A percentile compares a stretch with the other conserved stretches of the same genome.
Conservation (phyloP, 2,329 filamentous ascomycete species). For the Trichoderma koningii region DNA sequence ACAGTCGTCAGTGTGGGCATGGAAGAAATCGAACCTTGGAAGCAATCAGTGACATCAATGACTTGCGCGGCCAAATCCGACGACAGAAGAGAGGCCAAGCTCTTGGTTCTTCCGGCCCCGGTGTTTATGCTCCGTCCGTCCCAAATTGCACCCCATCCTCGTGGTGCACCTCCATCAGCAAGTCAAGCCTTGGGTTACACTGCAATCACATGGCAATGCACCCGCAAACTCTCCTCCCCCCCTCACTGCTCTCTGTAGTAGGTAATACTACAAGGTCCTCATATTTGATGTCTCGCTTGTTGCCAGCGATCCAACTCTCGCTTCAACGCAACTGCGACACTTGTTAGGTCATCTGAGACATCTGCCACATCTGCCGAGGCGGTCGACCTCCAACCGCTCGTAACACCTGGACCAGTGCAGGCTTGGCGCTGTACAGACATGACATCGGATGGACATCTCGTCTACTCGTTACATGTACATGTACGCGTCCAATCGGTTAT, state of each 20-base stretch:
- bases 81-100: background rate
- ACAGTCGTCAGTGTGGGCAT: too few relatives aligned
- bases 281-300: background rate
- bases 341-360: constrained; percentile 7
- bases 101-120: too few relatives aligned
- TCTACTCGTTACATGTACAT: background rate
- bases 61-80: constrained; percentile 1
- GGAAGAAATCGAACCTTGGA: too few relatives aligned
- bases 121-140: too few relatives aligned
- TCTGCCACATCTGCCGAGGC: background rate
- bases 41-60: too few relatives aligned
- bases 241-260: too few relatives aligned
- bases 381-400: background rate
- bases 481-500: background rate
- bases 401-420: background rate
- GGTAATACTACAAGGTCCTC: background rate
- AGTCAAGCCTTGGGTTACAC: too few relatives aligned
- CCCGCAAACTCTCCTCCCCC: too few relatives aligned
- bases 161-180: too few relatives aligned
- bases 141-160: too few relatives aligned
- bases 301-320: background rate
- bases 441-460: background rate
- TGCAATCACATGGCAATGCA: too few relatives aligned
- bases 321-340: background rate
- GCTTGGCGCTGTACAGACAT: background rate